A percentile compares a stretch with the other conserved stretches of the same genome.
These are phyloP conservation scores for Entomortierella chlamydospora DNA, from an alignment of 192 early-diverging fungal genomes.

Conservation along the genomic window DNA sequence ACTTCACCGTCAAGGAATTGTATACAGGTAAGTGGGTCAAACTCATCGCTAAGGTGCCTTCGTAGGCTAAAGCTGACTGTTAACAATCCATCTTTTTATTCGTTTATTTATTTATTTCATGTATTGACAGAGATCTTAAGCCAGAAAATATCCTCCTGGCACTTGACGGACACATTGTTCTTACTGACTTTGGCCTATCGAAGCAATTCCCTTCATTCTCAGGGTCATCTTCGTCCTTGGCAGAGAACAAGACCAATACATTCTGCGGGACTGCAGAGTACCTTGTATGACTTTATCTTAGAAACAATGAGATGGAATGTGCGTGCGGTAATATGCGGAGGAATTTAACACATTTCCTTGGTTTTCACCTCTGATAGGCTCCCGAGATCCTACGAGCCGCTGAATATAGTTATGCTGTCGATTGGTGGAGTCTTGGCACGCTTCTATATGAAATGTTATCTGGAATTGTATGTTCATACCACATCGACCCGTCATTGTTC, in stretches of 20 bases:
- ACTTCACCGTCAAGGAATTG: slow-evolving; percentile 87
- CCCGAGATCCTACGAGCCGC: slow-evolving; percentile 76
- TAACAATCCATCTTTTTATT: too few species aligned
- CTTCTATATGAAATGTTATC: slow-evolving; percentile 93
- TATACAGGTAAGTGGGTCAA: slow-evolving; percentile 68
- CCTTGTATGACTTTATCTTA: slow-evolving; percentile 53
- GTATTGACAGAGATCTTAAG: slow-evolving; percentile 71
- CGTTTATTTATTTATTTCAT: too few species aligned
- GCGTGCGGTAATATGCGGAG: too few species aligned
- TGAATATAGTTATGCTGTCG: slow-evolving; percentile 79
- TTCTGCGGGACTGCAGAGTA: slow-evolving; percentile 89
- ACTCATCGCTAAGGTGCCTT: too few species aligned
- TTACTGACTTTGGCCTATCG: slow-evolving; percentile 95
- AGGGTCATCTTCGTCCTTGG: slow-evolving; percentile 14
- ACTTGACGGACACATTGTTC: slow-evolving; percentile 82
- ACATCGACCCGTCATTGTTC: too few species aligned
- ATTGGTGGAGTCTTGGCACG: slow-evolving; percentile 95
- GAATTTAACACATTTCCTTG: too few species aligned
- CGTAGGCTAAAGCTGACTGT: too few species aligned
- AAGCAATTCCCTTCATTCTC: slow-evolving; percentile 72
- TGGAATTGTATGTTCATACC: slow-evolving; percentile 61
- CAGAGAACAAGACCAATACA: slow-evolving; percentile 63
- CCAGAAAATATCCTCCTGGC: slow-evolving; percentile 83
- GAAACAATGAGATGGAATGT: too few species aligned
- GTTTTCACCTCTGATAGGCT: too few species aligned